These are phyloP conservation scores for Ramaria rubella DNA, from an alignment of 768 basidiomycete genomes.

Conservation along the genomic window DNA sequence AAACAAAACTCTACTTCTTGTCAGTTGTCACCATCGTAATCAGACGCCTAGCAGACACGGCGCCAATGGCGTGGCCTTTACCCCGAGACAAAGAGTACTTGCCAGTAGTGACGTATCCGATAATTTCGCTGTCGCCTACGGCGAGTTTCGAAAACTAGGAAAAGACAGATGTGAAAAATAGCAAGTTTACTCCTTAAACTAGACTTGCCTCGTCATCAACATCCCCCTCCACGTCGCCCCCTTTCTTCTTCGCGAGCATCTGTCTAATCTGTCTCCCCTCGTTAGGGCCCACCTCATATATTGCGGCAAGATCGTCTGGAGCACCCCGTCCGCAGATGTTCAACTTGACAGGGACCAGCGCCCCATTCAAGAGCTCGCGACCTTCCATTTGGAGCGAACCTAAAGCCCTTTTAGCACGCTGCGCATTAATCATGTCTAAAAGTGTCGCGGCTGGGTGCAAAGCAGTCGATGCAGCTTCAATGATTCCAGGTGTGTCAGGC, in stretches of 20 bases:
- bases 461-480: constrained; percentile 34
- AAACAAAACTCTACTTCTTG: neutral
- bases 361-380: constrained; percentile 46
- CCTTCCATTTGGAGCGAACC: constrained; percentile 30
- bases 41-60: constrained; percentile 51
- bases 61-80: constrained; percentile 69
- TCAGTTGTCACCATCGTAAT: constrained; percentile 34
- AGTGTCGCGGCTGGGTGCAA: constrained; percentile 41
- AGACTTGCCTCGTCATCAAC: constrained; percentile 23
- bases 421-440: constrained; percentile 47
- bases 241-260: constrained; percentile 21
- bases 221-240: constrained; percentile 13
- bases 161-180: constrained; percentile 4
- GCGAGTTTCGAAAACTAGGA: constrained; percentile 40
- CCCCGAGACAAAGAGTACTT: constrained; percentile 77
- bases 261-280: constrained; percentile 38
- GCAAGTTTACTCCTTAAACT: neutral
- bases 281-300: constrained; percentile 57
- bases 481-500: constrained; percentile 37
- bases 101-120: constrained; percentile 84
- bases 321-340: constrained; percentile 59
- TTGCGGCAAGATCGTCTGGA: constrained; percentile 66
- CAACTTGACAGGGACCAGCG: constrained; percentile 62
- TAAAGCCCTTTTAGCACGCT: constrained; percentile 51
- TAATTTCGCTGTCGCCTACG: constrained; percentile 40